Base-by-base conservation (phyloP, 2,329 filamentous ascomycete species). In the Teratosphaeria viscida region DNA sequence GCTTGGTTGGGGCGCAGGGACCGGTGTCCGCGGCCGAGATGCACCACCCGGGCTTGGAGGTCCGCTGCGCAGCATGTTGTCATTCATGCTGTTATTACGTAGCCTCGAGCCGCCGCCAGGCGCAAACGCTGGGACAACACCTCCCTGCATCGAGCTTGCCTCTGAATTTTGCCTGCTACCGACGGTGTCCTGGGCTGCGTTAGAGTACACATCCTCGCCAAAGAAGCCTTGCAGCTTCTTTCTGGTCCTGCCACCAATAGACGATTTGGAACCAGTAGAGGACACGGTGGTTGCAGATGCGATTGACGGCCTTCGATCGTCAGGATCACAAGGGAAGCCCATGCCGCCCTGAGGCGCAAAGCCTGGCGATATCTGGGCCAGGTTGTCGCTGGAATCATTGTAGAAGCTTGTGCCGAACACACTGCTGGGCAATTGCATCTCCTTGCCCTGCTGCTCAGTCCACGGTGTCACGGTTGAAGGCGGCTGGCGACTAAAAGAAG, bases 181-280 rank as follows among this genome's bases (percentile, higher is more conserved):
- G 56, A 78, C 78, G 57, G 78, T 87, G 32, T 62, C 57, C 55
- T 57, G 52, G 43, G 82, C 84, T 61, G 85, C 34, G n/a, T 56
- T 19, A 29, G 55, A 39, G 26, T 84, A 73, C 89, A 90, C 70
- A 39, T 96, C 92, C 68, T 96, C 92, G 54, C 92, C 92, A 75
- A 96, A 95, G 72, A 96, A 92, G 52, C 88, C 89, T 71, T 94
- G 89, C 63, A 96, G 79, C 75, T 92, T 94, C 75, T 92, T 92
- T 74, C 92, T 91, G 57, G 68, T 64, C 60, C 87, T 82, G 57
- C 88, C 85, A 66, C 86, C 85, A 61, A 87, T 81, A 62, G 84
- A 86, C 63, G 85, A 82, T 75, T 86, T 87, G 52, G 92, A 95
- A 37, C 89, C 89, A 65, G 89, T 84, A 70, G 92, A 95, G 74